These are phyloP conservation scores for Neocucurbitaria cava DNA, from an alignment of 2,329 filamentous ascomycete species.

Conservation along the genomic window DNA sequence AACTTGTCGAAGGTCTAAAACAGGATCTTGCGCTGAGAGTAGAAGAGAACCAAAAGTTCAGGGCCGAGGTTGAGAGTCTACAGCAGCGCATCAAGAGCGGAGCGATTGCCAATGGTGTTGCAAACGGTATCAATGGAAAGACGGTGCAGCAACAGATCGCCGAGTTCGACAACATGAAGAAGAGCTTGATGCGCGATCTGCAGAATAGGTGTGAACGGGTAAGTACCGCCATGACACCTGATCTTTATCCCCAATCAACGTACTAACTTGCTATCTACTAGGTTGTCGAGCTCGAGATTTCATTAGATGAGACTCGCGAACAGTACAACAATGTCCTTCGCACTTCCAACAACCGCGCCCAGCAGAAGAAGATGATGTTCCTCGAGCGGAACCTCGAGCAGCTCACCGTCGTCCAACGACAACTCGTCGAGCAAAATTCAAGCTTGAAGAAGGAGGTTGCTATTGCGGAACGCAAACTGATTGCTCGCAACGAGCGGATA, in stretches of 20 bases:
- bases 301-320: constrained; percentile 93
- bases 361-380: constrained; percentile 99
- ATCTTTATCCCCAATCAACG: constrained; percentile 24
- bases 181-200: constrained; percentile 97
- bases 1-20: constrained; percentile 79
- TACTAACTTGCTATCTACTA: constrained; percentile 20
- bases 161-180: constrained; percentile 99
- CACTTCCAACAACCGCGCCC: constrained; percentile 95
- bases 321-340: constrained; percentile 99
- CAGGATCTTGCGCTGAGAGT: constrained; percentile 77
- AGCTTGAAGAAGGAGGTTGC: constrained; percentile 97
- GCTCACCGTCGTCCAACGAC: constrained; percentile 93
- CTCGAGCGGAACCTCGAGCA: constrained; percentile 97
- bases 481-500: constrained; percentile 95
- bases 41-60: constrained; percentile 82
- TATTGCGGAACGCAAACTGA: constrained; percentile 96
- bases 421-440: constrained; percentile 97
- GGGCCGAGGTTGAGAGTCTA: constrained; percentile 79
- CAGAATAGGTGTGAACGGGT: constrained; percentile 97
- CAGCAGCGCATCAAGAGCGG: constrained; percentile 75
- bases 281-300: constrained; percentile 96
- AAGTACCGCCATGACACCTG: constrained; percentile 29
- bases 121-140: constrained; percentile 74
- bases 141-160: constrained; percentile 97
- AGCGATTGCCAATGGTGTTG: constrained; percentile 65